Percentiles rank a stretch among this genome's conserved stretches.
Evolutionary conservation across 2,329 filamentous ascomycete genomes (phyloP).

Genomic region (Microcera coccophila): DNA sequence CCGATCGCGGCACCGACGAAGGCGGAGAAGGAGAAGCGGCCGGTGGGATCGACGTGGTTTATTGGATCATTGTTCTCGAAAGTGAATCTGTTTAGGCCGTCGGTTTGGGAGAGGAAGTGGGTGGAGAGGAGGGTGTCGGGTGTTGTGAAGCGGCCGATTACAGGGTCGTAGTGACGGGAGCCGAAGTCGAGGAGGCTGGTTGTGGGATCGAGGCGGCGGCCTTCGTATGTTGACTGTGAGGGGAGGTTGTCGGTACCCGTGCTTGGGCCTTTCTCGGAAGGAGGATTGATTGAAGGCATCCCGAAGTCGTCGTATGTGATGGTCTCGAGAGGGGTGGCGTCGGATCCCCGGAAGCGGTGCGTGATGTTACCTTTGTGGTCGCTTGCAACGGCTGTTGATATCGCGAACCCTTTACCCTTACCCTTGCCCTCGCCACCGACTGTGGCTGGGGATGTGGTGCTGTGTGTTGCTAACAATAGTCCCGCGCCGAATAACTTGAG

Average conservation of each 20-base stretch:
- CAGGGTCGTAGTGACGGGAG: slow-evolving; percentile 5
- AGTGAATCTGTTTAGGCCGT: slow-evolving; percentile 6
- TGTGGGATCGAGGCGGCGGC: neutral
- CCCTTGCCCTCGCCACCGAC: neutral
- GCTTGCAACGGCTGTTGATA: neutral
- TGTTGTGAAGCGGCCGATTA: slow-evolving; percentile 7
- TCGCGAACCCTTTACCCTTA: neutral
- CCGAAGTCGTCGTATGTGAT: slow-evolving; percentile 4
- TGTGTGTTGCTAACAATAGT: neutral
- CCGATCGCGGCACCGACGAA: slow-evolving; percentile 5
- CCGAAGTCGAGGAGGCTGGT: slow-evolving; percentile 5
- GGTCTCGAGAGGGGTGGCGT: neutral
- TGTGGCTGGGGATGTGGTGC: neutral
- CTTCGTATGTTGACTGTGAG: no score
- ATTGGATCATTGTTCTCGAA: slow-evolving; percentile 10
- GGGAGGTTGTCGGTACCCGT: no score
- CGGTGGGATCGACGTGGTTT: slow-evolving; percentile 8
- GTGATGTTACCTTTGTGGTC: slow-evolving; percentile 4
- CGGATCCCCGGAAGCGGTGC: slow-evolving; percentile 1
- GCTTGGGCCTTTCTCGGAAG: slow-evolving; percentile 1
- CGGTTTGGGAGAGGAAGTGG: slow-evolving; percentile 1
- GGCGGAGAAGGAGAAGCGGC: slow-evolving; percentile 3
- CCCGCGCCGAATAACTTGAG: no score
- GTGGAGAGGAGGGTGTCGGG: slow-evolving; percentile 6
- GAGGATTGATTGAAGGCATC: neutral